Evolutionary conservation across 2,329 filamentous ascomycete species (phyloP).

Genomic region (Colletotrichum aenigma): DNA sequence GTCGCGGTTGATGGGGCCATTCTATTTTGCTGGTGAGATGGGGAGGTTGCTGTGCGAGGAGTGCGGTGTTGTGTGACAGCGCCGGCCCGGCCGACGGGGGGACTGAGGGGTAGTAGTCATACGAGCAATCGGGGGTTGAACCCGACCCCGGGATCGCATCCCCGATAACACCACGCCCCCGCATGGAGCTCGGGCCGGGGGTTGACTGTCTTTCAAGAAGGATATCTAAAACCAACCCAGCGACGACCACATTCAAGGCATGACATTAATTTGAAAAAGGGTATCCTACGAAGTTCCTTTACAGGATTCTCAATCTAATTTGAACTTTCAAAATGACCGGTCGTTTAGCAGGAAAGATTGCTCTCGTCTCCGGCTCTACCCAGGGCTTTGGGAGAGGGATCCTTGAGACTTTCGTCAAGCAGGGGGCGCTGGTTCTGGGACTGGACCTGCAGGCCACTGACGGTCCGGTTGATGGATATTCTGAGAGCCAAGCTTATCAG

Average conservation of each 20-base stretch:
- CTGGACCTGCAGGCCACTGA: not conserved
- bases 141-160: not conserved
- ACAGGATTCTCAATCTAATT: not conserved
- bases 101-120: not conserved
- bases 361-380: not conserved
- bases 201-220: not conserved
- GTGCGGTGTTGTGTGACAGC: not conserved
- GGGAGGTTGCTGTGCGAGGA: not conserved
- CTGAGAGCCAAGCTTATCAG: not conserved
- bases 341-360: not conserved
- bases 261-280: too few species aligned
- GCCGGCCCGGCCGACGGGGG: not conserved
- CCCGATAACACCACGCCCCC: not conserved
- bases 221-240: not conserved
- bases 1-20: conserved; percentile 24
- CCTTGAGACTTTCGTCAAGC: not conserved
- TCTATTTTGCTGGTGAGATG: not conserved
- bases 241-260: too few species aligned
- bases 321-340: not conserved
- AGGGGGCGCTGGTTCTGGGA: not conserved
- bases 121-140: not conserved
- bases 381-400: not conserved
- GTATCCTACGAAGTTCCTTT: not conserved
- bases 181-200: not conserved
- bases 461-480: not conserved